A percentile compares a stretch with the other conserved stretches of the same genome.
Evolutionary conservation across 2,329 filamentous ascomycete species (phyloP).

Genomic region (Ampelomyces quisqualis): DNA sequence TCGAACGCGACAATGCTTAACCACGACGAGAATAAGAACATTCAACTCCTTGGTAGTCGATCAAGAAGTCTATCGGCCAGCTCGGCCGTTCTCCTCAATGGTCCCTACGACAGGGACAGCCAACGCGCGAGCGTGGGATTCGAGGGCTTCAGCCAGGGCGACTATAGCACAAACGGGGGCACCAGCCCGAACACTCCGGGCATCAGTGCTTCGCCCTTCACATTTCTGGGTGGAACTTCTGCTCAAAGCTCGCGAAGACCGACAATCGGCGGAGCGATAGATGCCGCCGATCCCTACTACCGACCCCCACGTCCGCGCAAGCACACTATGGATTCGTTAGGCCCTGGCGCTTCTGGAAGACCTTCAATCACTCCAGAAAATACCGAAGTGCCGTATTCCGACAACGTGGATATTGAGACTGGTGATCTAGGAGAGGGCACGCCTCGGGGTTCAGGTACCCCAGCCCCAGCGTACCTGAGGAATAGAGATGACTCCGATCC

Average conservation of each 20-base stretch:
- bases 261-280: conserved; percentile 38
- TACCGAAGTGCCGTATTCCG: conserved; percentile 49
- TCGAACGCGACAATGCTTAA: conserved; percentile 81
- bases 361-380: conserved; percentile 52
- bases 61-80: conserved; percentile 62
- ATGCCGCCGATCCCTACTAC: conserved; percentile 74
- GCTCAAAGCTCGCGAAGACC: conserved; percentile 46
- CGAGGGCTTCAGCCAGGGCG: conserved; percentile 55
- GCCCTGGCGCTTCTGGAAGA: conserved; percentile 48
- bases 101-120: conserved; percentile 45
- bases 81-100: conserved; percentile 62
- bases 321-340: conserved; percentile 57
- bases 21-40: conserved; percentile 65
- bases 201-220: conserved; percentile 69
- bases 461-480: conserved; percentile 54
- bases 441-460: conserved; percentile 35
- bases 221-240: conserved; percentile 59
- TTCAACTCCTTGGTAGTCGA: conserved; percentile 55
- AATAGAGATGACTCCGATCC: conserved; percentile 54
- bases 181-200: conserved; percentile 71
- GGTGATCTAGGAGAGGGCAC: conserved; percentile 39
- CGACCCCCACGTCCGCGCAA: conserved; percentile 74
- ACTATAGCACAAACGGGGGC: conserved; percentile 52
- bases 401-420: conserved; percentile 43
- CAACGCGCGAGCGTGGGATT: conserved; percentile 54